Evolutionary conservation across 805 yeast genomes (phyloP).

Genomic region (Torulaspora quercuum): DNA sequence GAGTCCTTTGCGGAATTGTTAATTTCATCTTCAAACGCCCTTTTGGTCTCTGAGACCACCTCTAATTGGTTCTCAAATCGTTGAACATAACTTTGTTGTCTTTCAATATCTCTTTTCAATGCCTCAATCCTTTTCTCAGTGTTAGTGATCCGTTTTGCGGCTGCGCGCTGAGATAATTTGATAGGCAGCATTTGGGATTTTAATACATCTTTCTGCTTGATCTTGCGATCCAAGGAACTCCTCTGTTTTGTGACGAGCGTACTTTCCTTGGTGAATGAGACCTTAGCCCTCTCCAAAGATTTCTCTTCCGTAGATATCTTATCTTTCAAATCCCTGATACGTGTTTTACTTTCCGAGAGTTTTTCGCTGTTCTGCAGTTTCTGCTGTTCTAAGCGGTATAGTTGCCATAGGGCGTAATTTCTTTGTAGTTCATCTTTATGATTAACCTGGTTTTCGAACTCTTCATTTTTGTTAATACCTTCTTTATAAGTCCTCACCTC

Average conservation of each 20-base stretch:
- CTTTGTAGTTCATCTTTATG: slow-evolving; percentile 49
- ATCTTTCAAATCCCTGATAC: slow-evolving; percentile 34
- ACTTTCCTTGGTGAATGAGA: slow-evolving; percentile 47
- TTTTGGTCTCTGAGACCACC: slow-evolving; percentile 42
- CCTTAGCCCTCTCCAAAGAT: slow-evolving; percentile 38
- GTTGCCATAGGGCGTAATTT: slow-evolving; percentile 55
- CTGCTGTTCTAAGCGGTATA: slow-evolving; percentile 55
- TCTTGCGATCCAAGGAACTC: slow-evolving; percentile 37
- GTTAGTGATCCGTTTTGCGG: slow-evolving; percentile 45
- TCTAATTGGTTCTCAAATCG: slow-evolving; percentile 47
- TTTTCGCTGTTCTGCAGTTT: slow-evolving; percentile 27
- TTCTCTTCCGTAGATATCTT: slow-evolving; percentile 39
- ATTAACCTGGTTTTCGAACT: slow-evolving; percentile 52
- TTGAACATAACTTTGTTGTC: slow-evolving; percentile 46
- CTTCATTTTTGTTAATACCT: slow-evolving; percentile 68
- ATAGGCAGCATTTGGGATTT: slow-evolving; percentile 57
- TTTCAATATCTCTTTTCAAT: slow-evolving; percentile 48
- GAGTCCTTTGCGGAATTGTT: slow-evolving; percentile 26
- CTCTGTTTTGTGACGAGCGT: slow-evolving; percentile 43
- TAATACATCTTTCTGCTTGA: slow-evolving; percentile 42
- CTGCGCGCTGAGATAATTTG: slow-evolving; percentile 51
- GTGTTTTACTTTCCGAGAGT: slow-evolving; percentile 26
- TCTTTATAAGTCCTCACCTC: slow-evolving; percentile 77
- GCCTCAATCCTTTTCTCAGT: slow-evolving; percentile 49
- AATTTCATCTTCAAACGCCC: slow-evolving; percentile 39